Evolutionary conservation across 108 stramenopile species (phyloP).

Genomic region (Fragilariopsis cylindrus): DNA sequence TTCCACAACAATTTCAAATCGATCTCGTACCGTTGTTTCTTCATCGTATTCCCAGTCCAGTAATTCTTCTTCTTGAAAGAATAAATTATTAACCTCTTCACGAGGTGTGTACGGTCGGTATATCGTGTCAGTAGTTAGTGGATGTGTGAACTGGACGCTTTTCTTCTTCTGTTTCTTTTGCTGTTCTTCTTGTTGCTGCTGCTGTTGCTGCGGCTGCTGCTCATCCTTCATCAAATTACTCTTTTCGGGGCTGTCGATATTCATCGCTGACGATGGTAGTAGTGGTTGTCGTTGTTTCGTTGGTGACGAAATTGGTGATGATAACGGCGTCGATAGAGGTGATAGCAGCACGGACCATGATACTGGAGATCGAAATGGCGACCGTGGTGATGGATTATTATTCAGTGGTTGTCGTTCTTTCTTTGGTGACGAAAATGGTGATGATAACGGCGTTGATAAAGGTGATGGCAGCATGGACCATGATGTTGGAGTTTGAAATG

Average conservation of each 20-base stretch:
- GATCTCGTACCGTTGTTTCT: constrained; percentile 8
- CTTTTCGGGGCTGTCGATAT: no score
- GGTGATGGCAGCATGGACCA: no score
- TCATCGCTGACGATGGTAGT: no score
- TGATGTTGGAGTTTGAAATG: no score
- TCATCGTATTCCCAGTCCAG: constrained; percentile 15
- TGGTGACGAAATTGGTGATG: neutral
- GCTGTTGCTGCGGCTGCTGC: neutral
- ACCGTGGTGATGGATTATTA: neutral
- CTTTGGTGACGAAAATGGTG: neutral
- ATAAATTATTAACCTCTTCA: constrained; percentile 3
- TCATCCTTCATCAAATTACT: no score
- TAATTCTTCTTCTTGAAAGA: constrained; percentile 22
- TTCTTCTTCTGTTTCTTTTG: constrained; percentile 1
- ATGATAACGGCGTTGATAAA: neutral
- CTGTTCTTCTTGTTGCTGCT: neutral
- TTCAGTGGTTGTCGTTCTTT: no score
- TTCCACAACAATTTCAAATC: constrained; percentile 16
- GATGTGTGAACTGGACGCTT: neutral
- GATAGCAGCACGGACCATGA: no score
- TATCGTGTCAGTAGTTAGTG: neutral
- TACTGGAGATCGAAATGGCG: no score
- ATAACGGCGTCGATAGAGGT: neutral
- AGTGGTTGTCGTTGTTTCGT: no score
- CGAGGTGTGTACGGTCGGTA: constrained; percentile 12